Conservation (phyloP, 83 land plant genomes). For the Picea engelmannii region DNA sequence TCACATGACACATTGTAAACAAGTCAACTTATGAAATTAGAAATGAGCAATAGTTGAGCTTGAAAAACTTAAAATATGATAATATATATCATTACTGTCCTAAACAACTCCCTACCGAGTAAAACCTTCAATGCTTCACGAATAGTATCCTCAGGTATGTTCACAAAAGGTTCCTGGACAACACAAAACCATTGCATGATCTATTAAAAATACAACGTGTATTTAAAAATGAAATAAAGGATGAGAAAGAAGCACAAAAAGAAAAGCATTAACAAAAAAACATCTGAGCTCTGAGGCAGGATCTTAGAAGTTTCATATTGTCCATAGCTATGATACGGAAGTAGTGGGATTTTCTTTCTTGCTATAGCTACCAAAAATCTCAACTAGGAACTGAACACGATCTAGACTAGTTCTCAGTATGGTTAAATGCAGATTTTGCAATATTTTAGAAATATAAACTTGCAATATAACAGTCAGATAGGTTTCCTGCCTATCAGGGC, state of each 20-base stretch:
- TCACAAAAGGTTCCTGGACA: slow-evolving; percentile 64
- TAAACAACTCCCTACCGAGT: slow-evolving; percentile 32
- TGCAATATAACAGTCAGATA: background rate
- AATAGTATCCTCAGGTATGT: slow-evolving; percentile 54
- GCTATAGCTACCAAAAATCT: too few relatives aligned
- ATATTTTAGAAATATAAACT: background rate
- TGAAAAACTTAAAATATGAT: background rate
- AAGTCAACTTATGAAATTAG: background rate
- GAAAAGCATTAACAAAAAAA: background rate
- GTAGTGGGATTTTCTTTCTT: too few relatives aligned
- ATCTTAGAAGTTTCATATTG: background rate
- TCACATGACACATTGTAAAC: slow-evolving; percentile 4
- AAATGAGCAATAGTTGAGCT: background rate
- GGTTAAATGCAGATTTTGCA: background rate
- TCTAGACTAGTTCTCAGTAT: background rate
- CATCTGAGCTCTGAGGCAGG: background rate
- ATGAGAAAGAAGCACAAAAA: background rate
- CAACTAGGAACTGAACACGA: background rate
- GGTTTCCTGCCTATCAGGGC: background rate
- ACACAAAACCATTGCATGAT: background rate
- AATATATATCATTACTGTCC: background rate
- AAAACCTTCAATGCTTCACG: slow-evolving; percentile 48
- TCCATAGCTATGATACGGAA: too few relatives aligned
- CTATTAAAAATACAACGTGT: background rate
- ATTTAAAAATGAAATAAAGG: background rate